A percentile compares a stretch with the other conserved stretches of the same genome.
These are phyloP conservation scores for Zymoseptoria passerinii DNA, from an alignment of 2,329 filamentous ascomycete genomes.

Conservation along the genomic window DNA sequence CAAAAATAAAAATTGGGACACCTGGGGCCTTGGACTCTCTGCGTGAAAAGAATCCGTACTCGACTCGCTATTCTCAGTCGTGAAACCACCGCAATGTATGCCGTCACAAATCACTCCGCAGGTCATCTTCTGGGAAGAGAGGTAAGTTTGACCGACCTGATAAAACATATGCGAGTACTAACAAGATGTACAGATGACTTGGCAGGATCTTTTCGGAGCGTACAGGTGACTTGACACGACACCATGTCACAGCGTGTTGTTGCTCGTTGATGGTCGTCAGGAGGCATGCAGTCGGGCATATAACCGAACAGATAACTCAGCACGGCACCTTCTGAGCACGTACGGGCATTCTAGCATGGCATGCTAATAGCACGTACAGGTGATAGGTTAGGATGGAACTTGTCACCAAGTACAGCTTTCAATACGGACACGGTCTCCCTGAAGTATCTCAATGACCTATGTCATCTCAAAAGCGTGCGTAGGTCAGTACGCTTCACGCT, in stretches of 20 bases:
- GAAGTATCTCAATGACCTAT: neutral
- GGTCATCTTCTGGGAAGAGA: neutral
- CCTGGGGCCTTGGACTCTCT: neutral
- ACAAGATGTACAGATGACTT: neutral
- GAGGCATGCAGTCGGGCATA: too few relatives aligned
- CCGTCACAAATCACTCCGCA: neutral
- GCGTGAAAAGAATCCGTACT: neutral
- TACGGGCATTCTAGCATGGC: too few relatives aligned
- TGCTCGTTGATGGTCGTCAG: neutral
- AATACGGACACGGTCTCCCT: neutral
- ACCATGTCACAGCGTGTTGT: neutral
- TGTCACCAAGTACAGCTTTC: too few relatives aligned
- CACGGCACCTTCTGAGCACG: too few relatives aligned
- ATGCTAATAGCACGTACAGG: too few relatives aligned
- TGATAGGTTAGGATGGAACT: too few relatives aligned
- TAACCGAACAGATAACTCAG: too few relatives aligned
- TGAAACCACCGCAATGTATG: neutral
- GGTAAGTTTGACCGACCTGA: neutral
- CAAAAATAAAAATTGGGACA: neutral
- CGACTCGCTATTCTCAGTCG: neutral
- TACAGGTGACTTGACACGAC: neutral
- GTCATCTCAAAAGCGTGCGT: neutral
- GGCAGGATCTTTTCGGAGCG: neutral
- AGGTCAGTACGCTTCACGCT: neutral
- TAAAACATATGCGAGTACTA: neutral